Evolutionary conservation across 2,329 filamentous ascomycete species (phyloP).

Genomic region (Botrytis squamosa): DNA sequence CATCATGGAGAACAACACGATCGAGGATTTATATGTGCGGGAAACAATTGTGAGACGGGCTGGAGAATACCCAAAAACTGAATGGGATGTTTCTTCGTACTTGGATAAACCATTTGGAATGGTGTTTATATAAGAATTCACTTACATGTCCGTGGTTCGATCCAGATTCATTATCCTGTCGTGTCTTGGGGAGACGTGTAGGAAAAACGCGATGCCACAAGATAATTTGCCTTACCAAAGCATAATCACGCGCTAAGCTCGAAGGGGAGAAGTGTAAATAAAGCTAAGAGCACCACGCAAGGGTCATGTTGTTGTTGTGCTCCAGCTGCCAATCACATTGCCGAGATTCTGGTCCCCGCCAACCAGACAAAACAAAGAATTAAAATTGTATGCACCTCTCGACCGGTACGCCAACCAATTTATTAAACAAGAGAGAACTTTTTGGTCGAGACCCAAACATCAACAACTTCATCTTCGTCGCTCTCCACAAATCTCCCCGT

Average conservation of each 20-base stretch:
- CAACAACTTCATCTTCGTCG: conserved; percentile 25
- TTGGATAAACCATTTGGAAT: rapidly evolving
- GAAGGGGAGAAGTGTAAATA: conserved; percentile 9
- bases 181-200: conserved; percentile 17
- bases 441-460: conserved; percentile 13
- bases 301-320: conserved; percentile 17
- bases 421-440: conserved; percentile 1
- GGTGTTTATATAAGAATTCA: background rate
- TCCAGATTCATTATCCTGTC: background rate
- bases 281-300: background rate
- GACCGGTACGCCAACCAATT: background rate
- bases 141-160: background rate
- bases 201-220: background rate
- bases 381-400: background rate
- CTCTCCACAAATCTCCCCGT: conserved; percentile 7
- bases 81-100: background rate
- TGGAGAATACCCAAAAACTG: background rate
- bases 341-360: background rate
- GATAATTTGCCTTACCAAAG: background rate
- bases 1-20: background rate
- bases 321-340: background rate
- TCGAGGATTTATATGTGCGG: background rate
- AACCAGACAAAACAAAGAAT: conserved; percentile 13
- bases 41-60: background rate
- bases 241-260: background rate